phyloP scores from a whole-genome alignment of 108 stramenopile genomes.

The Conticribra guillardii region DNA sequence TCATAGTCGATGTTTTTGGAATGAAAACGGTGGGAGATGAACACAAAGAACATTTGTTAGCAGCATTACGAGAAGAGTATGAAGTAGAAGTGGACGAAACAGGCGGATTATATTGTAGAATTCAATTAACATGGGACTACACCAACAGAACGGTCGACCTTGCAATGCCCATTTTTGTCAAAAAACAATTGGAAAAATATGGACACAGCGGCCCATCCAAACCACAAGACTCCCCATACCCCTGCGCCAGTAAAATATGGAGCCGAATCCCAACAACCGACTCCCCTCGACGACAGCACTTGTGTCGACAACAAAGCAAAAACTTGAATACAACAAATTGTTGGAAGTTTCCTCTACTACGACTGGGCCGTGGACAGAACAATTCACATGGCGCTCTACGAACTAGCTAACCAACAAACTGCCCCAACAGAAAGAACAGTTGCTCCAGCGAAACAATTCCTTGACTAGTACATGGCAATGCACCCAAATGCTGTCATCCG shows the following conservation, averaged over 20 bases:
- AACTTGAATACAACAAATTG: not conserved
- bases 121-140: not conserved
- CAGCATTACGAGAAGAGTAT: too few relatives aligned
- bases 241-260: not conserved
- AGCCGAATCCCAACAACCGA: not conserved
- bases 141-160: not conserved
- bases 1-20: conserved; percentile 19
- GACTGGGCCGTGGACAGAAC: not conserved
- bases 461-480: not conserved
- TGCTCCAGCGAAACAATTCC: not conserved
- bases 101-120: not conserved
- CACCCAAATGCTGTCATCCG: not conserved
- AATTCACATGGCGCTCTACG: not conserved
- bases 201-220: not conserved
- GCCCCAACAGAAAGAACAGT: not conserved
- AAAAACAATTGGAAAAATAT: not conserved
- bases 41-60: too few relatives aligned
- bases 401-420: not conserved
- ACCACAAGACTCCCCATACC: not conserved
- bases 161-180: not conserved
- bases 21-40: not conserved
- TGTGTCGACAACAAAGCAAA: not conserved
- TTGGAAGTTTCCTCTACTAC: not conserved
- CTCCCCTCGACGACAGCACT: not conserved
- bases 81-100: too few relatives aligned